These are phyloP conservation scores for Cladosporium sp. DNA, from an alignment of 2,329 filamentous ascomycete genomes.

Conservation along the genomic window DNA sequence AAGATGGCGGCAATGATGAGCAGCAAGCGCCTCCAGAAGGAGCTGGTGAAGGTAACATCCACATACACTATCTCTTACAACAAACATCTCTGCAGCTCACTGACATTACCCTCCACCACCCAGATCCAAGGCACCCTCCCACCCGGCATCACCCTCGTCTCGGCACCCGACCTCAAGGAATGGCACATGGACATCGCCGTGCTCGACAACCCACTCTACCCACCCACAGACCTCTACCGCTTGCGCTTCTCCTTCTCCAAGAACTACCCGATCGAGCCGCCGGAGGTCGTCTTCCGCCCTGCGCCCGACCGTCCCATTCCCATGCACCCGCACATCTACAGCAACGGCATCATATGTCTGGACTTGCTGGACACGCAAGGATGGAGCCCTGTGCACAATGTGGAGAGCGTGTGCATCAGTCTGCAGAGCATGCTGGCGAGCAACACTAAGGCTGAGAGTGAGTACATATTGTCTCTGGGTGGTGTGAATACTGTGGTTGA, in stretches of 20 bases:
- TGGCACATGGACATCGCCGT: conserved; percentile 93
- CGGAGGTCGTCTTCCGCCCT: conserved; percentile 83
- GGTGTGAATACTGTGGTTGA: not conserved
- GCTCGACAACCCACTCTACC: conserved; percentile 90
- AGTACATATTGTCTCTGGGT: conserved; percentile 19
- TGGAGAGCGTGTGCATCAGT: conserved; percentile 95
- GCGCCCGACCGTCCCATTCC: conserved; percentile 66
- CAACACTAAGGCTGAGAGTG: conserved; percentile 84
- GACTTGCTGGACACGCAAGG: conserved; percentile 85
- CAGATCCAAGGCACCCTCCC: conserved; percentile 61
- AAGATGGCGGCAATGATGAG: conserved; percentile 41
- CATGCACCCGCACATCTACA: conserved; percentile 97
- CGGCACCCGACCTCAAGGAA: conserved; percentile 79
- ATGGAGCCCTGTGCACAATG: conserved; percentile 96
- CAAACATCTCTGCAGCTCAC: not conserved
- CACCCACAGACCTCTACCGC: conserved; percentile 71
- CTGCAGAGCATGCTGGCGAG: conserved; percentile 98
- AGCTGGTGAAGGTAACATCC: conserved; percentile 56
- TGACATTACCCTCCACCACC: not conserved
- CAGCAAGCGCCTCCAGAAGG: conserved; percentile 50
- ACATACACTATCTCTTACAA: not conserved
- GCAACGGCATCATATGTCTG: conserved; percentile 97
- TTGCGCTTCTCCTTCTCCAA: conserved; percentile 83
- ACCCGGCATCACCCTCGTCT: conserved; percentile 74
- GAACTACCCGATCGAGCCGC: conserved; percentile 91